A percentile compares a stretch with the other conserved stretches of the same genome.
Conservation (phyloP, 805 yeast genomes). For the Kodamaea hsintzibuensis region DNA sequence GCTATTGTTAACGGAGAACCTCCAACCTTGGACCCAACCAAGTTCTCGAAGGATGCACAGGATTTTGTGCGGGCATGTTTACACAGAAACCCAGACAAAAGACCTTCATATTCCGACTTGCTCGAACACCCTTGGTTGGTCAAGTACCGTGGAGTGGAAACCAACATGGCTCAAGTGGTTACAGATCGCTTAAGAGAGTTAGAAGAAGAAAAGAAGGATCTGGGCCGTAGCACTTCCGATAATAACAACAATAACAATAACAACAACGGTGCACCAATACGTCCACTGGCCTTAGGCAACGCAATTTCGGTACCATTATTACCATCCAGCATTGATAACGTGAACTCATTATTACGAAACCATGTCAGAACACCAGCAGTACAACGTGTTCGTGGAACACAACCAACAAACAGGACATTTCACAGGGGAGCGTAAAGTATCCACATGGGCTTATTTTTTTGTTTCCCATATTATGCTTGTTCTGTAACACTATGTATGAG, state of each 20-base stretch:
- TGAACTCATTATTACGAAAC: constrained; percentile 38
- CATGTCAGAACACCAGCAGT: constrained; percentile 46
- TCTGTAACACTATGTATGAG: constrained; percentile 8
- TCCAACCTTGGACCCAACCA: constrained; percentile 22
- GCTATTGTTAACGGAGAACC: constrained; percentile 69
- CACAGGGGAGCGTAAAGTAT: constrained; percentile 2
- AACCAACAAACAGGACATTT: constrained; percentile 7
- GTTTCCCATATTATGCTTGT: neutral
- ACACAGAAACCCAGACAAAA: constrained; percentile 72
- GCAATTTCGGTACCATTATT: constrained; percentile 4
- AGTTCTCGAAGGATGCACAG: constrained; percentile 72
- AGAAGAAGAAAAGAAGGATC: constrained; percentile 22
- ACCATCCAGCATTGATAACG: constrained; percentile 30
- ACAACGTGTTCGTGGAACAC: constrained; percentile 42
- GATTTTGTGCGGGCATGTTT: constrained; percentile 77
- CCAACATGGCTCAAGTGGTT: constrained; percentile 33
- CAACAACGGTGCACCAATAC: neutral
- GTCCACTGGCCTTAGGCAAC: neutral
- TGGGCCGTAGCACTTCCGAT: constrained; percentile 23
- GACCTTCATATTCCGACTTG: constrained; percentile 80
- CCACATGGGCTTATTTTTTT: neutral
- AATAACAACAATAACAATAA: constrained; percentile 4
- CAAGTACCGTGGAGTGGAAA: constrained; percentile 42
- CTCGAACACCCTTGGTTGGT: constrained; percentile 83
- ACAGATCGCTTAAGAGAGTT: constrained; percentile 18